Percentiles rank a stretch among this genome's conserved stretches.
phyloP scores from a whole-genome alignment of 805 yeast species.

The Sugiyamaella chiloensis region DNA sequence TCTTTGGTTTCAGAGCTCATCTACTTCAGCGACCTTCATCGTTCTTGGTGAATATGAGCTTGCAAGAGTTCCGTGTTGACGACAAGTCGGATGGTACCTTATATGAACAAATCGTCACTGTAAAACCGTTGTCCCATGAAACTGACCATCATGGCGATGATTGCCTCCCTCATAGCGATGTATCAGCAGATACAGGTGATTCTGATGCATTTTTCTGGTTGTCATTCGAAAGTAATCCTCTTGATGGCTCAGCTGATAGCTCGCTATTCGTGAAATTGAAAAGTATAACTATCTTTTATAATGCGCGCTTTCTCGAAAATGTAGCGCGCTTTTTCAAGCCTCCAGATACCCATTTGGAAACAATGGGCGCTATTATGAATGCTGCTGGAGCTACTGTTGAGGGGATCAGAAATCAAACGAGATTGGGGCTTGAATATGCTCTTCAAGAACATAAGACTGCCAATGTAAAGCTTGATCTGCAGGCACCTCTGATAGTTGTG shows the following conservation, averaged over 20 bases:
- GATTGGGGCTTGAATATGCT: slow-evolving; percentile 89
- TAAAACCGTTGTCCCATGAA: slow-evolving; percentile 50
- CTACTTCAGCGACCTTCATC: slow-evolving; percentile 79
- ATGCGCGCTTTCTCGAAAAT: slow-evolving; percentile 76
- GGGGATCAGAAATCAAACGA: slow-evolving; percentile 82
- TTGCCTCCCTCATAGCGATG: not conserved
- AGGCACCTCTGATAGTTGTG: slow-evolving; percentile 85
- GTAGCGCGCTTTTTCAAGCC: slow-evolving; percentile 77
- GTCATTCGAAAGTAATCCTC: slow-evolving; percentile 80
- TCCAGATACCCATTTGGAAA: slow-evolving; percentile 79
- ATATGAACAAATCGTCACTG: slow-evolving; percentile 86
- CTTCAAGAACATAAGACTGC: slow-evolving; percentile 92
- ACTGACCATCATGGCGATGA: slow-evolving; percentile 30
- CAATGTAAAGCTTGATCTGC: slow-evolving; percentile 80
- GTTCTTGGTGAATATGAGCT: slow-evolving; percentile 62
- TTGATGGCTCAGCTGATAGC: slow-evolving; percentile 81
- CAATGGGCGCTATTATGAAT: slow-evolving; percentile 83
- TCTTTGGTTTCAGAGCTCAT: slow-evolving; percentile 76
- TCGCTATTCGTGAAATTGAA: slow-evolving; percentile 66
- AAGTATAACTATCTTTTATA: slow-evolving; percentile 87
- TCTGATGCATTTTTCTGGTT: slow-evolving; percentile 72
- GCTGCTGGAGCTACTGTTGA: slow-evolving; percentile 96
- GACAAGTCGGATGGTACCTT: slow-evolving; percentile 78
- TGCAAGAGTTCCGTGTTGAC: slow-evolving; percentile 79
- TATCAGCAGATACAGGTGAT: not conserved